A percentile compares a stretch with the other conserved stretches of the same genome.
phyloP scores from a whole-genome alignment of 169 alveolate genomes.

The Plasmodium reichenowi region DNA sequence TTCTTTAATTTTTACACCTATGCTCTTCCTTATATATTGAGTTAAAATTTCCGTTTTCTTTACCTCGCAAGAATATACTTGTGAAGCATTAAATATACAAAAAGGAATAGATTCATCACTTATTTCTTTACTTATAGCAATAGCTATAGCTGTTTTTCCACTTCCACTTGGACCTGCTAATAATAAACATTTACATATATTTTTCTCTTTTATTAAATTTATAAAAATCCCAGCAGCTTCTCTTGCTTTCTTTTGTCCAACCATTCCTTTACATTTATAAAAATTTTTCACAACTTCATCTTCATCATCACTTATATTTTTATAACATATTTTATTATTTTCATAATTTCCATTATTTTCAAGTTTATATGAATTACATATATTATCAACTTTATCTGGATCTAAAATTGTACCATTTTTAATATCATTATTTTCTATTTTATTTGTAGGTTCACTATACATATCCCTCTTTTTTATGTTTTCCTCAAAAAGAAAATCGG shows the following conservation, averaged over 20 bases:
- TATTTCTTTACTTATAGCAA: conserved; percentile 98
- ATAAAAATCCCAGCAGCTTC: conserved; percentile 99
- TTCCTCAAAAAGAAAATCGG: conserved; percentile 28
- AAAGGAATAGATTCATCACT: conserved; percentile 87
- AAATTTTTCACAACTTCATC: conserved; percentile 41
- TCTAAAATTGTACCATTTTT: background rate
- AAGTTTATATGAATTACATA: conserved; percentile 1
- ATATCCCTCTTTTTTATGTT: conserved; percentile 10
- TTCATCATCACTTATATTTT: conserved; percentile 11
- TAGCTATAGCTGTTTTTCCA: conserved; percentile 99
- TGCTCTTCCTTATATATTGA: conserved; percentile 93
- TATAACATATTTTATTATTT: background rate
- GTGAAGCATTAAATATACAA: conserved; percentile 77
- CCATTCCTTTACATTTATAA: conserved; percentile 91
- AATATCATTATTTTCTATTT: background rate
- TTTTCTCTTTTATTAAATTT: conserved; percentile 96
- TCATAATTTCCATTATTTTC: conserved; percentile 4
- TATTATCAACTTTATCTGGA: background rate
- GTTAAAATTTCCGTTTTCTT: conserved; percentile 77
- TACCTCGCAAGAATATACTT: conserved; percentile 77
- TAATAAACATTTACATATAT: conserved; percentile 89
- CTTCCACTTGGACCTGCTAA: conserved; percentile 98
- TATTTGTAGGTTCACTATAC: background rate
- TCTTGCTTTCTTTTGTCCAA: conserved; percentile 99
- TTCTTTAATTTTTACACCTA: conserved; percentile 98